Evolutionary conservation across 345 rosid genomes (phyloP).

Genomic region (Turritis glabra): DNA sequence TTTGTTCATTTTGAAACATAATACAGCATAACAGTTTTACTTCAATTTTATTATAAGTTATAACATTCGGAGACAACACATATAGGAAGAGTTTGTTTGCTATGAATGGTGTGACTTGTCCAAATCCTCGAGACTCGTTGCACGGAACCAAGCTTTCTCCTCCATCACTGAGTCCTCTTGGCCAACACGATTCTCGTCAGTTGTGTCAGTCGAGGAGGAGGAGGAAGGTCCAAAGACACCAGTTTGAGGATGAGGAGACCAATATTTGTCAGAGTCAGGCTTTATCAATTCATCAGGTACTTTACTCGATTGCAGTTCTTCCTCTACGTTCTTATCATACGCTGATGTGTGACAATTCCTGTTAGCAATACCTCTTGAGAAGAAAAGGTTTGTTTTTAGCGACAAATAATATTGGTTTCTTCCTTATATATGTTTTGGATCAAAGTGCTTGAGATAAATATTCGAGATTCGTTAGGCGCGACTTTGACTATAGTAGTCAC

Average conservation of each 20-base stretch:
- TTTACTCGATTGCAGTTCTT: constrained; percentile 47
- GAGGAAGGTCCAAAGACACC: constrained; percentile 92
- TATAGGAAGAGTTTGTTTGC: constrained; percentile 2
- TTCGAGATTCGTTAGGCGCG: too few relatives aligned
- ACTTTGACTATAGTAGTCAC: background rate
- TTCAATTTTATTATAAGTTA: background rate
- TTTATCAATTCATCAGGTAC: constrained; percentile 74
- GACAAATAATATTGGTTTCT: background rate
- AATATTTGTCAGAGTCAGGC: constrained; percentile 69
- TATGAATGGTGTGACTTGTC: constrained; percentile 65
- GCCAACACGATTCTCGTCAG: constrained; percentile 33
- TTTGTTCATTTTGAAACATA: background rate
- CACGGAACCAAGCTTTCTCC: constrained; percentile 94
- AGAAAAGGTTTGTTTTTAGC: background rate
- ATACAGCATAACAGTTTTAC: background rate
- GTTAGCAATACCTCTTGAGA: too few relatives aligned
- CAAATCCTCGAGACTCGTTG: constrained; percentile 81
- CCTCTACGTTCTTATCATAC: constrained; percentile 87
- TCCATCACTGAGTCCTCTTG: constrained; percentile 51
- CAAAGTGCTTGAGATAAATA: too few relatives aligned
- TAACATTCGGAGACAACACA: constrained; percentile 1
- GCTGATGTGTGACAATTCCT: constrained; percentile 57
- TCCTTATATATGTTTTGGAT: background rate
- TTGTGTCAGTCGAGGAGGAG: background rate
- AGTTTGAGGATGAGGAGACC: constrained; percentile 94